Base-by-base conservation (phyloP, 1,139 yeast species). In the Neolecta irregularis region DNA sequence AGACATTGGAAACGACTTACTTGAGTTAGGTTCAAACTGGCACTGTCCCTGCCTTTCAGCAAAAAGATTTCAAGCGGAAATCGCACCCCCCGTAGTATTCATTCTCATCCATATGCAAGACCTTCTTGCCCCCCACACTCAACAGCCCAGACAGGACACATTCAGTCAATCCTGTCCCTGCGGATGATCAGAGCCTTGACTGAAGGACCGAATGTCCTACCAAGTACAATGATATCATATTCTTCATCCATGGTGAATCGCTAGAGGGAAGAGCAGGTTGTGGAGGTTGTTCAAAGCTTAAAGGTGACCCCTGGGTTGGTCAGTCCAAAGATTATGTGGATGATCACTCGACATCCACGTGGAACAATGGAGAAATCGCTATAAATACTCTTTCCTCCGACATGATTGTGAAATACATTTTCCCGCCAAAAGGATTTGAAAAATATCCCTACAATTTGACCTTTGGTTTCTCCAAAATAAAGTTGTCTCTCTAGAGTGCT, bases 51-150 rank as follows among this genome's bases (percentile, higher is more conserved):
- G 19, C 15, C 18, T 22, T 12, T 30, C 29, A 25, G 25, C 26
- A n/a, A 18, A 23, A 16, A n/a, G 8, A 17, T 4, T 24, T 17
- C 29, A 22, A 17, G 21, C 13, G 19, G 12, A 17, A 16, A 7
- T 41, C 54, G 26, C 41, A 47, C 48, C 60, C 99, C 33, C 99
- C 99, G 50, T 88, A 88, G 55, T 85, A 92, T 56, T 81, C 93
- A 58, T 88, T 95, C 49, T 88, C 77, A 56, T 88, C 99, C 47
- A 88, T 83, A 58, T 88, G 98, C 41, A 88, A 67, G 8, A 88
- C 98, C 55, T 88, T 88, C 64, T 88, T 88, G 48, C 96, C 93
- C 53, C 88, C 98, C 9, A 85, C 94, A 8, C 96, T 83, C 41
- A 88, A 66, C 39, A 88, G 62, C 8, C 99, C 99, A 1, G 95